Evolutionary conservation across 495 filamentous ascomycete genomes (phyloP).

Genomic region (Lophiotrema nucula): DNA sequence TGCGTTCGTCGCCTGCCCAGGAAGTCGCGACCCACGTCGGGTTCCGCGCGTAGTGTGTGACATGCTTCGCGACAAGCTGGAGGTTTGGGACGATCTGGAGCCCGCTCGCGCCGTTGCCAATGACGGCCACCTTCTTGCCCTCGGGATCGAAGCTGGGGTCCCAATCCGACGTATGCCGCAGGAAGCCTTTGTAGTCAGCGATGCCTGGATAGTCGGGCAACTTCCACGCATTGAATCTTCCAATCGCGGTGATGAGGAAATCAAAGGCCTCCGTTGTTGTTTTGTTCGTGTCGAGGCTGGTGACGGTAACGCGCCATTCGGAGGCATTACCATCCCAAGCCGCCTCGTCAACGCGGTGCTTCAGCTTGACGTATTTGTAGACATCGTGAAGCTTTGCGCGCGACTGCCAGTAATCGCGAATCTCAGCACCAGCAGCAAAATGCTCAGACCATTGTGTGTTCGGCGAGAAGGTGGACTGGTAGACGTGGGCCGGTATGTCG

Average conservation of each 20-base stretch:
- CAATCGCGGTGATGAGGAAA: conserved; percentile 60
- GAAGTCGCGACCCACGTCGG: conserved; percentile 69
- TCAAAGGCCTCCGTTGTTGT: conserved; percentile 56
- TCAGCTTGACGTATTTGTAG: conserved; percentile 53
- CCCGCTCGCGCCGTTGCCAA: conserved; percentile 60
- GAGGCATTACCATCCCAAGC: conserved; percentile 53
- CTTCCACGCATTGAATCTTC: conserved; percentile 56
- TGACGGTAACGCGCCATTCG: conserved; percentile 53
- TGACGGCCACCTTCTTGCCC: conserved; percentile 59
- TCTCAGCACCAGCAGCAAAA: conserved; percentile 64
- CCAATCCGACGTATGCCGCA: conserved; percentile 59
- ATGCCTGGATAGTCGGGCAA: conserved; percentile 55
- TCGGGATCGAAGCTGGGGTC: conserved; percentile 48
- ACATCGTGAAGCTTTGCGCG: conserved; percentile 62
- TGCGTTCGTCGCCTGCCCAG: conserved; percentile 44
- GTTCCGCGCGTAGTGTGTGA: conserved; percentile 64
- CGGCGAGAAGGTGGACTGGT: conserved; percentile 64
- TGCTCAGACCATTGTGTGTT: conserved; percentile 66
- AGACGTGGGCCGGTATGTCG: conserved; percentile 71
- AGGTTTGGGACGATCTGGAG: conserved; percentile 56
- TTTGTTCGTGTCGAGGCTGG: conserved; percentile 42
- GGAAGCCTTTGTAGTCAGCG: conserved; percentile 47
- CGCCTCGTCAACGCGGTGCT: conserved; percentile 52
- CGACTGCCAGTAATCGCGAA: conserved; percentile 62
- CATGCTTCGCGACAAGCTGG: conserved; percentile 57